Percentiles rank a stretch among this genome's conserved stretches.
Conservation (phyloP, 345 rosid species). For the Moricandia moricandioides region DNA sequence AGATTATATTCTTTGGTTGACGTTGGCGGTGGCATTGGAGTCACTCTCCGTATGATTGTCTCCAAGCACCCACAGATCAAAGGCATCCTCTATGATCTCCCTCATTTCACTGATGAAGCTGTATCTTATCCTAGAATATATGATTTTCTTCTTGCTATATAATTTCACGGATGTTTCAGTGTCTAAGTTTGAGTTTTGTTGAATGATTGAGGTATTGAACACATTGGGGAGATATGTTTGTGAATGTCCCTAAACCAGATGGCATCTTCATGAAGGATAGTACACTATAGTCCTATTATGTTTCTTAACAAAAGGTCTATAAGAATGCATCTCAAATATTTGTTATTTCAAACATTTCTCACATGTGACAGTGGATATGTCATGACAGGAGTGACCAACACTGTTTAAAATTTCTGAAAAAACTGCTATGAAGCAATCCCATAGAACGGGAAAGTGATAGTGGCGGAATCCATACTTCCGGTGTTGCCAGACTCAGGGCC, state of each 20-base stretch:
- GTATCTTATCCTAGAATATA: constrained; percentile 2
- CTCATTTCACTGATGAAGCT: constrained; percentile 52
- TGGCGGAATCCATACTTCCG: constrained; percentile 69
- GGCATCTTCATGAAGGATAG: constrained; percentile 83
- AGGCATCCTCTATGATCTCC: constrained; percentile 74
- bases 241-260: constrained; percentile 63
- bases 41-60: constrained; percentile 57
- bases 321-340: background rate
- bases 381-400: constrained; percentile 85
- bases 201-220: constrained; percentile 56
- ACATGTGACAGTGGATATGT: constrained; percentile 62
- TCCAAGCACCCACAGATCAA: constrained; percentile 59
- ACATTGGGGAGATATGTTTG: constrained; percentile 84
- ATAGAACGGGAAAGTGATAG: constrained; percentile 62
- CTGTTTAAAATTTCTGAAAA: constrained; percentile 56
- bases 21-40: constrained; percentile 83
- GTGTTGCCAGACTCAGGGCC: constrained; percentile 64
- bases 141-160: background rate
- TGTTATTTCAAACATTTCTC: background rate
- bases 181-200: background rate
- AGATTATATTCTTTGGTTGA: constrained; percentile 59
- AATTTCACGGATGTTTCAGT: background rate
- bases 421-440: constrained; percentile 73
- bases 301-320: background rate
- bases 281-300: background rate